Percentiles rank a stretch among this genome's conserved stretches.
Evolutionary conservation across 331 rosid genomes (phyloP).

Genomic region (Quercus tomentella): DNA sequence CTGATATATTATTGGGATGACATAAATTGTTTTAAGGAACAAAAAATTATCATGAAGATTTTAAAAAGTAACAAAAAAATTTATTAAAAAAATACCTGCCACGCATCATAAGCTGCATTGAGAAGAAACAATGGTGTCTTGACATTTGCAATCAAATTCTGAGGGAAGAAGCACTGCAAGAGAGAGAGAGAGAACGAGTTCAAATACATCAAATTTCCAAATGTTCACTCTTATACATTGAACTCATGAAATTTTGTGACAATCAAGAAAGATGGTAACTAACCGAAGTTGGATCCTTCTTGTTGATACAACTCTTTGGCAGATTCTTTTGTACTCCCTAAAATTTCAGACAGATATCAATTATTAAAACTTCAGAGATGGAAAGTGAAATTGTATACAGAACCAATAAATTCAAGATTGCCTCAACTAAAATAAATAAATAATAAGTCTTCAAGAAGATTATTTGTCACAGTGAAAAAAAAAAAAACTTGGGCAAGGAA

Average conservation of each 20-base stretch:
- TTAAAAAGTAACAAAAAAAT: neutral
- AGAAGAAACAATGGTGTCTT: conserved; percentile 82
- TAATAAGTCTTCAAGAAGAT: neutral
- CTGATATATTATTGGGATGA: neutral
- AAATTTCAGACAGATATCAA: conserved; percentile 23
- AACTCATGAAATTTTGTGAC: conserved; percentile 3
- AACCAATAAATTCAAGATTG: neutral
- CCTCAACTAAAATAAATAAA: neutral
- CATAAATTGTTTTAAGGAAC: neutral
- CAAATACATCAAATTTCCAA: conserved; percentile 12
- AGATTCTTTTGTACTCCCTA: conserved; percentile 71
- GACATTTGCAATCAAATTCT: conserved; percentile 60
- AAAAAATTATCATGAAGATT: neutral
- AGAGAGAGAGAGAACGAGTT: conserved; percentile 17
- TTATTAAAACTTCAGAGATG: neutral
- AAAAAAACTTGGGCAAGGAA: neutral
- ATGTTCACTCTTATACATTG: conserved; percentile 2
- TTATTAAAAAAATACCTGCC: conserved; percentile 60
- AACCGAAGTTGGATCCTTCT: conserved; percentile 75
- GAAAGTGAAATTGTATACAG: neutral
- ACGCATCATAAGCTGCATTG: conserved; percentile 88
- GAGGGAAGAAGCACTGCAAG: conserved; percentile 84
- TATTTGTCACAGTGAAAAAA: conserved; percentile 4
- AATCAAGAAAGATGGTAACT: conserved; percentile 13
- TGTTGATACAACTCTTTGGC: conserved; percentile 57